A percentile compares a stretch with the other conserved stretches of the same genome.
These are phyloP conservation scores for Colletotrichum lini DNA, from an alignment of 2,329 filamentous ascomycete species.

Conservation along the genomic window DNA sequence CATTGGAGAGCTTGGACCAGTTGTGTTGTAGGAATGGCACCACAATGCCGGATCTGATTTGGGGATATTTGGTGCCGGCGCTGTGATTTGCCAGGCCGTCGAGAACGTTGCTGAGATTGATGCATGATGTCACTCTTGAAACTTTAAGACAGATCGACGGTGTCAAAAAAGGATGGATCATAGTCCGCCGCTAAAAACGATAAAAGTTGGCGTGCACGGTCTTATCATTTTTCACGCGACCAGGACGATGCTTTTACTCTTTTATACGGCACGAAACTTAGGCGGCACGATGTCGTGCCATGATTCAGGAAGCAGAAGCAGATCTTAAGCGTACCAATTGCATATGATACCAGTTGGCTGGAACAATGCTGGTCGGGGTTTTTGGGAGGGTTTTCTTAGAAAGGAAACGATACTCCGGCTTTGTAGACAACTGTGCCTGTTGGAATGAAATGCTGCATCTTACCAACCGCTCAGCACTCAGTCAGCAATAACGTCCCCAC, in stretches of 20 bases:
- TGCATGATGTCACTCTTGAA: constrained; percentile 2
- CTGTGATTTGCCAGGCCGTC: not conserved
- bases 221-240: not conserved
- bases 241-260: not conserved
- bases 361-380: not conserved
- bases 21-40: not conserved
- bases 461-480: not conserved
- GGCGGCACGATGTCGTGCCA: not conserved
- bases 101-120: not conserved
- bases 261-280: not conserved
- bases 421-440: not conserved
- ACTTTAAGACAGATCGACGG: not conserved
- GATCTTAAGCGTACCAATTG: constrained; percentile 4
- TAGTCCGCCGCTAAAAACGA: not conserved
- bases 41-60: not conserved
- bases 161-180: not conserved
- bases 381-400: not conserved
- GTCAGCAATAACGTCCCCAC: not conserved
- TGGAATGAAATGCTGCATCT: not conserved
- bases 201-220: not conserved
- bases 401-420: not conserved
- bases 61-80: not conserved
- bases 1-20: not conserved
- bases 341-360: constrained; percentile 11
- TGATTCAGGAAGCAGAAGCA: constrained; percentile 1